Base-by-base conservation (phyloP, 257 asterid genomes). In the Solanum bukasovii region DNA sequence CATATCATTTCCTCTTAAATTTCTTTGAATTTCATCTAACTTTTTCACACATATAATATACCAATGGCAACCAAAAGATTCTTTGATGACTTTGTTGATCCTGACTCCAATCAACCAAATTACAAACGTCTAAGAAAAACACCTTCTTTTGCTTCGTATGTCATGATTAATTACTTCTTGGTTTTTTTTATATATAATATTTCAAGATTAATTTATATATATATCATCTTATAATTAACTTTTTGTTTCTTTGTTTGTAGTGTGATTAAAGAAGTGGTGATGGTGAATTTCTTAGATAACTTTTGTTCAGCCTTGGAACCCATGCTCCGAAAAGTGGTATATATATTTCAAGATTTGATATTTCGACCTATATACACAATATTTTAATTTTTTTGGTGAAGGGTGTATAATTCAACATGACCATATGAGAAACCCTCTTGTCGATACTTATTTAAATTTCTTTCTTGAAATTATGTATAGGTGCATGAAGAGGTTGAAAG, bases 401-500 rank as follows among this genome's bases (percentile, higher is more conserved):
- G 35, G 73, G 37, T 29, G 21, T 27, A 68, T 46, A 46, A 46
- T 27, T 25, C 3, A 67, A 65, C 33, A 44, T 67, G 29, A 27
- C 1, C 74, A 27, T 14, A 0, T 14, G 65, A 56, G 65, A 18
- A 56, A 18, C 65, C 9, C 63, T 18, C 63, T 52, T 52, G n/a
- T 52, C 4, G 9, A 18, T 59, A 59, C 74, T 63, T 63, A 34
- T 63, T 84, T 33, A 12, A 42, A 18, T 63, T 61, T 33, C 7
- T 35, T 84, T 84, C 7, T 84, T 63, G n/a, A 42, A 78, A 40
- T 42, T 59, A 20, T 59, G 25, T 25, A 34, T n/a, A 84, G 98
- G 98, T 95, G 83, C 91, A 94, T 56, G 98, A 95, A 89, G 98
- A 95, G 90, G 95, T 94, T 82, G 98, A 95, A 67, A 86, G 88